phyloP scores from a whole-genome alignment of 352 stramenopile species.

The Thraustochytrium sp. region DNA sequence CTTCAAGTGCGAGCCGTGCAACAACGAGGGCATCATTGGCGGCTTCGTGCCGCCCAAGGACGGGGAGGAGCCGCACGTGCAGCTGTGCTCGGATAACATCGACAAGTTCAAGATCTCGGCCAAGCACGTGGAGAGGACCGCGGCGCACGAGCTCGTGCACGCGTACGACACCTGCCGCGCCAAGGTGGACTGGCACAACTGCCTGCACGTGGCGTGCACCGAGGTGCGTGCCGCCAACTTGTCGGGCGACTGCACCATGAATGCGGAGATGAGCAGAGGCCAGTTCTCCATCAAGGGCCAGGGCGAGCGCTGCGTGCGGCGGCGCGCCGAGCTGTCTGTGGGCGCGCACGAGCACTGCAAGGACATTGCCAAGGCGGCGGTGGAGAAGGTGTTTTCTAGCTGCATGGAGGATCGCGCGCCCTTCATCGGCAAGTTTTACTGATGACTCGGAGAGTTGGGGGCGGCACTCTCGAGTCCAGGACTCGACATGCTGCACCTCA shows the following conservation, averaged over 20 bases:
- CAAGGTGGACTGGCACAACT: slow-evolving; percentile 85
- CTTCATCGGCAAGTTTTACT: slow-evolving; percentile 45
- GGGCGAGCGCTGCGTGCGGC: slow-evolving; percentile 79
- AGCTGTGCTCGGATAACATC: slow-evolving; percentile 83
- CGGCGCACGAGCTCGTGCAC: slow-evolving; percentile 85
- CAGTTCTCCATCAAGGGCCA: slow-evolving; percentile 79
- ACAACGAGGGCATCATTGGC: slow-evolving; percentile 35
- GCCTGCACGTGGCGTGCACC: slow-evolving; percentile 81
- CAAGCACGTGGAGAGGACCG: slow-evolving; percentile 71
- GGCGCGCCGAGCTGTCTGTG: slow-evolving; percentile 74
- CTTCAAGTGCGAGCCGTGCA: slow-evolving; percentile 10
- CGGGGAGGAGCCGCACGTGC: slow-evolving; percentile 53
- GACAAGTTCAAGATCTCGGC: slow-evolving; percentile 63
- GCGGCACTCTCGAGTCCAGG: neutral
- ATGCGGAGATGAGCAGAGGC: slow-evolving; percentile 79
- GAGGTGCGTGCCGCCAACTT: slow-evolving; percentile 61
- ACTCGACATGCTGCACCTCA: neutral
- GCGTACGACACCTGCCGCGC: slow-evolving; percentile 84
- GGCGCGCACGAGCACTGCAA: slow-evolving; percentile 66
- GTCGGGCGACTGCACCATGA: slow-evolving; percentile 25
- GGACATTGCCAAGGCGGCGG: slow-evolving; percentile 50
- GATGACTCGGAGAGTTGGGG: neutral
- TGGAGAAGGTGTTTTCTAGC: slow-evolving; percentile 52
- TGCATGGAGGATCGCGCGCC: slow-evolving; percentile 50
- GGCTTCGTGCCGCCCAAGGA: slow-evolving; percentile 12